These are phyloP conservation scores for Capsicum baccatum DNA, from an alignment of 257 asterid genomes.

Conservation along the genomic window DNA sequence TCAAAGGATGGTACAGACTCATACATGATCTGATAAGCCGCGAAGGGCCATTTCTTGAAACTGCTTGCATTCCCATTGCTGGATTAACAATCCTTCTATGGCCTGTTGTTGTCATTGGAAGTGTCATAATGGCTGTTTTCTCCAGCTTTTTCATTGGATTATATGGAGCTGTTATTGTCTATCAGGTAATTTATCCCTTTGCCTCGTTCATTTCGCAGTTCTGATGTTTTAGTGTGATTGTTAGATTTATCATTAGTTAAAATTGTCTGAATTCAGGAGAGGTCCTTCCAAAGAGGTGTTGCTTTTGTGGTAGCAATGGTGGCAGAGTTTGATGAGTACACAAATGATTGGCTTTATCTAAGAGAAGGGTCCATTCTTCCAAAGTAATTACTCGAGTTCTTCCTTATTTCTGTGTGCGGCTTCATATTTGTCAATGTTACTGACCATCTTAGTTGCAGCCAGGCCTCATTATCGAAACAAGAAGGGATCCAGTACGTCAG, in stretches of 20 bases:
- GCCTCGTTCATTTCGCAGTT: neutral
- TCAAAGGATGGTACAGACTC: constrained; percentile 92
- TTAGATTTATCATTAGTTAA: neutral
- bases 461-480: constrained; percentile 83
- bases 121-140: constrained; percentile 72
- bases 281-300: constrained; percentile 77
- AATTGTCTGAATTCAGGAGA: constrained; percentile 60
- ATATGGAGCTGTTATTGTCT: constrained; percentile 78
- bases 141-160: constrained; percentile 84
- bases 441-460: constrained; percentile 40
- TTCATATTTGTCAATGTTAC: neutral
- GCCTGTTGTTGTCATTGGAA: constrained; percentile 87
- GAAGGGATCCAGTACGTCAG: constrained; percentile 52
- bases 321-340: constrained; percentile 94
- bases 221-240: neutral
- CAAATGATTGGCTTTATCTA: constrained; percentile 95
- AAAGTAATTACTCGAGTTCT: constrained; percentile 52
- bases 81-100: constrained; percentile 89
- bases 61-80: constrained; percentile 95
- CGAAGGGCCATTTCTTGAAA: constrained; percentile 92
- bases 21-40: constrained; percentile 87
- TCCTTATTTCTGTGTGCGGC: neutral
- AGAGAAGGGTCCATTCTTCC: constrained; percentile 93
- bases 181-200: constrained; percentile 62
- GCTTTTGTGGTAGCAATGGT: constrained; percentile 91